A percentile compares a stretch with the other conserved stretches of the same genome.
Conservation (phyloP, 164 flowering plant species). For the Platanus orientalis region DNA sequence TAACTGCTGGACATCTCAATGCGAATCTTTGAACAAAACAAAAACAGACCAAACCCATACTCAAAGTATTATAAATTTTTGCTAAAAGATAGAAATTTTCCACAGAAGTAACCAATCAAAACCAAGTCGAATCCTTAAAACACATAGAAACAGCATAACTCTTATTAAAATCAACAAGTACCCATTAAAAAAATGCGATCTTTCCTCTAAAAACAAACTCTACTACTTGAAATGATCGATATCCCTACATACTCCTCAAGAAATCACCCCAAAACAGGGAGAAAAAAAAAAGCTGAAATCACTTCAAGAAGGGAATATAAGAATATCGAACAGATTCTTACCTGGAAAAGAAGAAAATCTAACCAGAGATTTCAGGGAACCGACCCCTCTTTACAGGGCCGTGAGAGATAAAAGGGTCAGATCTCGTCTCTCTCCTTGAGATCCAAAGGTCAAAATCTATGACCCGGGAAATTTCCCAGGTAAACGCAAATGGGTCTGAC, state of each 20-base stretch:
- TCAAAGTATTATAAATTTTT: background rate
- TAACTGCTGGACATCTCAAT: background rate
- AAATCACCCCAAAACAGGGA: no score
- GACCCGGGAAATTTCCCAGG: no score
- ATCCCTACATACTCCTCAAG: background rate
- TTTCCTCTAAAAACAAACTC: background rate
- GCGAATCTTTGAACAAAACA: background rate
- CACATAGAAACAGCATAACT: background rate
- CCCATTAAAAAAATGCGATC: background rate
- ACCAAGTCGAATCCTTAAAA: background rate
- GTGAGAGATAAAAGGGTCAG: constrained; percentile 10
- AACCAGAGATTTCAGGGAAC: background rate
- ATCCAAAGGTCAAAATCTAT: background rate
- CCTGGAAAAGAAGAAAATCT: constrained; percentile 14
- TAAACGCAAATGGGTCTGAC: no score
- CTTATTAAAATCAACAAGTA: background rate
- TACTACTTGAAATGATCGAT: background rate
- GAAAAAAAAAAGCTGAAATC: background rate
- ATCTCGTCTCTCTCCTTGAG: constrained; percentile 2
- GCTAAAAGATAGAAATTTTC: background rate
- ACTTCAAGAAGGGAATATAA: background rate
- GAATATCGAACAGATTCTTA: constrained; percentile 3
- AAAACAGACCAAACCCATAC: background rate
- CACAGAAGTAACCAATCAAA: background rate
- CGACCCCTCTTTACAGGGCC: constrained; percentile 9